Percentiles rank a stretch among this genome's conserved stretches.
These are phyloP conservation scores for Penicillium lividum DNA, from an alignment of 495 filamentous ascomycete genomes.

Conservation along the genomic window DNA sequence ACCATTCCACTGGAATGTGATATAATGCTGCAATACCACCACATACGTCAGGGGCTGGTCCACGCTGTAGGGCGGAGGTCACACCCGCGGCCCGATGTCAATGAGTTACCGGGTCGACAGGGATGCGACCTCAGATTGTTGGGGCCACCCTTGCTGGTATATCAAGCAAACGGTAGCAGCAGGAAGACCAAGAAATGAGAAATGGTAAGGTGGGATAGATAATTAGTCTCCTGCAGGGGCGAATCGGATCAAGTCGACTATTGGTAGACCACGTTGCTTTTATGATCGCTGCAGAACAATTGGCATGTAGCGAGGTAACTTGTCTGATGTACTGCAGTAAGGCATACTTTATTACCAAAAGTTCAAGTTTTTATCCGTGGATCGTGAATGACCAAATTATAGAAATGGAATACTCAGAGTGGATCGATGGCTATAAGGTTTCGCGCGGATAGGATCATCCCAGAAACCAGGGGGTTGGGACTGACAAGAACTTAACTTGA, in stretches of 20 bases:
- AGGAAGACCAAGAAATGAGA: neutral
- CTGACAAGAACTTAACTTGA: slow-evolving; percentile 7
- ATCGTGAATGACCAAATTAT: neutral
- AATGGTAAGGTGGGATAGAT: neutral
- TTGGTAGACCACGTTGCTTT: no score
- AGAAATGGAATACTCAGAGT: neutral
- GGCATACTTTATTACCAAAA: neutral
- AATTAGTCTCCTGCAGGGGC: neutral
- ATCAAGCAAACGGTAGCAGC: neutral
- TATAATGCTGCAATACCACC: neutral
- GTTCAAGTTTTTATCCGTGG: neutral
- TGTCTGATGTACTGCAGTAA: neutral
- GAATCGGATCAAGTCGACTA: no score
- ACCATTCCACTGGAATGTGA: neutral
- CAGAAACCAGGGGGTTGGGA: slow-evolving; percentile 20
- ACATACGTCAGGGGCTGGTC: neutral
- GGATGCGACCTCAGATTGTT: slow-evolving; percentile 1
- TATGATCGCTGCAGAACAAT: slow-evolving; percentile 6
- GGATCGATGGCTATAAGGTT: neutral
- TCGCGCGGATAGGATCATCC: slow-evolving; percentile 4
- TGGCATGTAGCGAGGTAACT: slow-evolving; percentile 1
- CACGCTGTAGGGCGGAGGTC: neutral
- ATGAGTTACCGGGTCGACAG: slow-evolving; percentile 3
- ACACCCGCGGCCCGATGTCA: slow-evolving; percentile 1
- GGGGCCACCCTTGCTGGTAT: neutral